Evolutionary conservation across 1,139 yeast genomes (phyloP).

Genomic region (Sugiyamaella japonica): DNA sequence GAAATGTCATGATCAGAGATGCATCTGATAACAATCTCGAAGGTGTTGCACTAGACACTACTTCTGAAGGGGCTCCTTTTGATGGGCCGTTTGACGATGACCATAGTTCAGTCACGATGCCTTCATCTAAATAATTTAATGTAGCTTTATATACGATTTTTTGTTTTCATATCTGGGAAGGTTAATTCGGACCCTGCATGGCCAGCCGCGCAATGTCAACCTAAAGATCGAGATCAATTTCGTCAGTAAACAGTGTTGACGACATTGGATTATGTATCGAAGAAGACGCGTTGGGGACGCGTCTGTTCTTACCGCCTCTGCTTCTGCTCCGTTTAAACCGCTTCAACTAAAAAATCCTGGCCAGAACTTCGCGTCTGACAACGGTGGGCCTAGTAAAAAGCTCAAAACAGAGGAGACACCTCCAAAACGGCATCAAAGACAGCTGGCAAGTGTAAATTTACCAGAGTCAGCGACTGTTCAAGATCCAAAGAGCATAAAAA

Average conservation of each 20-base stretch:
- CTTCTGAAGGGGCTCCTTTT: constrained; percentile 4
- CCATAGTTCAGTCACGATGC: not conserved
- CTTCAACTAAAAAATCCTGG: not conserved
- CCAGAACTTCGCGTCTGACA: not conserved
- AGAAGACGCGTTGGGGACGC: constrained; percentile 10
- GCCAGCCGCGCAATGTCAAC: too few relatives aligned
- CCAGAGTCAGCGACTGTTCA: too few relatives aligned
- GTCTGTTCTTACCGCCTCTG: not conserved
- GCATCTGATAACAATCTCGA: not conserved
- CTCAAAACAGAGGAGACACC: not conserved
- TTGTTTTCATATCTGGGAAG: too few relatives aligned
- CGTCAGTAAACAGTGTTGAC: not conserved
- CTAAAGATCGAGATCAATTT: not conserved
- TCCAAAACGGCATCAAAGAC: constrained; percentile 13
- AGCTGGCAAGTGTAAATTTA: not conserved
- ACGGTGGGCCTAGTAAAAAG: not conserved
- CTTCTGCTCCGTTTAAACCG: constrained; percentile 16
- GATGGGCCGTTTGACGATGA: not conserved
- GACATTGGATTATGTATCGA: constrained; percentile 3
- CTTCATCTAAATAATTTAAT: not conserved
- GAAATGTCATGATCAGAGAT: constrained; percentile 16
- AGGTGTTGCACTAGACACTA: not conserved
- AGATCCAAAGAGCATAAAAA: not conserved
- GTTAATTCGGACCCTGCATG: not conserved
- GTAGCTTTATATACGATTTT: too few relatives aligned